Conservation (phyloP, 1,284 basidiomycete species). For the Tilletiopsis washingtonensis region DNA sequence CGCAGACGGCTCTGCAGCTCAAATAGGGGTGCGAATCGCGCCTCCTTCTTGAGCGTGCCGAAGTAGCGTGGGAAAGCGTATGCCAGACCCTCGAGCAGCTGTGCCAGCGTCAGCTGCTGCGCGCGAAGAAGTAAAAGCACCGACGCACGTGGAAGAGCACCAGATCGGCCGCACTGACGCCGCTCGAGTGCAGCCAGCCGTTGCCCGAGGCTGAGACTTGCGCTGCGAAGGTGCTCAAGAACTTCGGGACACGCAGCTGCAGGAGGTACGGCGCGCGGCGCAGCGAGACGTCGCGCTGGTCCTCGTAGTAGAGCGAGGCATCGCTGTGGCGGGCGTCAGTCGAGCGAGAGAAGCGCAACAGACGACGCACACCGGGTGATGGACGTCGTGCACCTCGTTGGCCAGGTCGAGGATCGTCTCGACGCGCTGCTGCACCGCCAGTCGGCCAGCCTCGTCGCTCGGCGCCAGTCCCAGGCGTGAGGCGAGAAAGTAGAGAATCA, state of each 20-base stretch:
- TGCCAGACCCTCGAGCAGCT: conserved; percentile 49
- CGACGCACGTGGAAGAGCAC: conserved; percentile 49
- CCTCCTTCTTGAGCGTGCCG: conserved; percentile 29
- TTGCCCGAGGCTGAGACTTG: conserved; percentile 47
- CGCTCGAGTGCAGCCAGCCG: conserved; percentile 1
- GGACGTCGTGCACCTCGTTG: conserved; percentile 50
- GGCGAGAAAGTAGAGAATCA: conserved; percentile 51
- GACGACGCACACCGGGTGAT: too few relatives aligned
- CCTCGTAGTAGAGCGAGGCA: conserved; percentile 48
- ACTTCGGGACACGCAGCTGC: conserved; percentile 52
- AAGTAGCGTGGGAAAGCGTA: conserved; percentile 54
- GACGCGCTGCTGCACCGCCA: too few relatives aligned
- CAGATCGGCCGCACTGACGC: conserved; percentile 49
- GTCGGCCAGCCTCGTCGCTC: too few relatives aligned
- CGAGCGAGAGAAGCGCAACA: too few relatives aligned
- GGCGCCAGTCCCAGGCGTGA: conserved; percentile 48
- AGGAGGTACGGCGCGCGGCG: conserved; percentile 50
- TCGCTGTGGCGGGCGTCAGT: too few relatives aligned
- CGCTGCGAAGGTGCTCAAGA: conserved; percentile 46
- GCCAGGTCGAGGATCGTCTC: conserved; percentile 51
- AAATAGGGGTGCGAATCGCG: conserved; percentile 43
- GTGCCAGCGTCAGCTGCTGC: neutral
- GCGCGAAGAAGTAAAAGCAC: neutral
- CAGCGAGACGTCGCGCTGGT: conserved; percentile 51
- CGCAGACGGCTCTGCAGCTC: conserved; percentile 27